A percentile compares a stretch with the other conserved stretches of the same genome.
phyloP scores from a whole-genome alignment of 306 rosid genomes.

The Lathyrus aphaca region DNA sequence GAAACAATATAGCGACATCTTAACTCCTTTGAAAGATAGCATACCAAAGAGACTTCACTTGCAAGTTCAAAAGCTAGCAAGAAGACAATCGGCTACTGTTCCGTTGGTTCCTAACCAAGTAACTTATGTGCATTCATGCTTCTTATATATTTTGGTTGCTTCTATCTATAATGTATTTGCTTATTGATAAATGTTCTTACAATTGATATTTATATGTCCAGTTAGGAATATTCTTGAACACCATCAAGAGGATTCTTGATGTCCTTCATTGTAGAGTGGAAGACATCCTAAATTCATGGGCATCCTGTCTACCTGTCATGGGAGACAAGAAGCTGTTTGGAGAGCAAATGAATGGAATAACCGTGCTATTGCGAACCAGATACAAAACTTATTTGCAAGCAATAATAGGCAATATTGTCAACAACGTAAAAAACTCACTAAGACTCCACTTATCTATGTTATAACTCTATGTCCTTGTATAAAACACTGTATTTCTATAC shows the following conservation, averaged over 20 bases:
- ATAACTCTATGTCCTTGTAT: slow-evolving; percentile 11
- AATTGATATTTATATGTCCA: slow-evolving; percentile 39
- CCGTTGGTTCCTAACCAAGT: slow-evolving; percentile 83
- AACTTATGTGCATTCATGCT: slow-evolving; percentile 33
- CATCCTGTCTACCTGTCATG: slow-evolving; percentile 73
- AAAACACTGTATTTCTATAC: neutral
- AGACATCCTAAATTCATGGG: slow-evolving; percentile 91
- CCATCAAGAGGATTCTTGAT: slow-evolving; percentile 92
- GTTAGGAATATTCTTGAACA: slow-evolving; percentile 91
- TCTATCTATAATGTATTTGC: slow-evolving; percentile 17
- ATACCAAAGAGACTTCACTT: slow-evolving; percentile 88
- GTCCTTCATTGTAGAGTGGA: slow-evolving; percentile 90
- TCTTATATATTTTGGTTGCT: slow-evolving; percentile 15
- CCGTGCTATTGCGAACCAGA: slow-evolving; percentile 88
- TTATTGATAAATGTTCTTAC: slow-evolving; percentile 24
- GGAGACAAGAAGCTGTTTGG: slow-evolving; percentile 81
- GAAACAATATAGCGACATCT: slow-evolving; percentile 82
- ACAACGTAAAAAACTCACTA: slow-evolving; percentile 64
- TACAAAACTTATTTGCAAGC: slow-evolving; percentile 95
- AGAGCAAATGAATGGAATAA: slow-evolving; percentile 88
- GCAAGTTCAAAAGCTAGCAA: slow-evolving; percentile 98
- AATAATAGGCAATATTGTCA: slow-evolving; percentile 82
- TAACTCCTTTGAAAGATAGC: slow-evolving; percentile 93
- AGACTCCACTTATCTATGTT: slow-evolving; percentile 22
- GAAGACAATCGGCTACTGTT: slow-evolving; percentile 79